Evolutionary conservation across 257 asterid species (phyloP).

Genomic region (Lantana camara): DNA sequence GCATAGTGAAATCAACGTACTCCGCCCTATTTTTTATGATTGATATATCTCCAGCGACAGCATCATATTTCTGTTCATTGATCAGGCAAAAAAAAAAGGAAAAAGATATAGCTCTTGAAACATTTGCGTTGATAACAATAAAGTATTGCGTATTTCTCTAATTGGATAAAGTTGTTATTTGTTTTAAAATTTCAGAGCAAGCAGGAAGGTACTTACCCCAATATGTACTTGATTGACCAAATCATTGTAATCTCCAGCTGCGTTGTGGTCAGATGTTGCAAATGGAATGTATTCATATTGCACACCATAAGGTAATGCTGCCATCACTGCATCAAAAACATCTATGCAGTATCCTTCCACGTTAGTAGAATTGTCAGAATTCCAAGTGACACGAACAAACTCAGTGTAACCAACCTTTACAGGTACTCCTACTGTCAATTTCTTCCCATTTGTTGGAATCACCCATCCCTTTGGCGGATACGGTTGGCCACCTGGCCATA

Average conservation of each 20-base stretch:
- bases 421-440: slow-evolving; percentile 50
- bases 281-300: slow-evolving; percentile 30
- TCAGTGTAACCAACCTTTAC: slow-evolving; percentile 38
- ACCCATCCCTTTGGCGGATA: slow-evolving; percentile 58
- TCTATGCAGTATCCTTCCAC: slow-evolving; percentile 51
- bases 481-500: slow-evolving; percentile 52
- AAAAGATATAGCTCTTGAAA: too few relatives aligned
- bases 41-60: slow-evolving; percentile 34
- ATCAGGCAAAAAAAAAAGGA: neutral
- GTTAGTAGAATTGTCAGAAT: slow-evolving; percentile 26
- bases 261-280: slow-evolving; percentile 15
- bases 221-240: slow-evolving; percentile 32
- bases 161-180: too few relatives aligned
- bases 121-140: too few relatives aligned
- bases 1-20: slow-evolving; percentile 31
- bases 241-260: slow-evolving; percentile 27
- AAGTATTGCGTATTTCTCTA: too few relatives aligned
- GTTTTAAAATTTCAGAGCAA: neutral
- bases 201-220: slow-evolving; percentile 34
- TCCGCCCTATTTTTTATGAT: slow-evolving; percentile 29
- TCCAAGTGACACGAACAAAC: slow-evolving; percentile 40
- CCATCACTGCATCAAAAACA: slow-evolving; percentile 50
- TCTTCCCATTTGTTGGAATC: slow-evolving; percentile 50
- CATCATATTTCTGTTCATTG: slow-evolving; percentile 31
- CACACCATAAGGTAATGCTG: slow-evolving; percentile 39